Evolutionary conservation across 768 basidiomycete genomes (phyloP).

Genomic region (Coprinellus aureogranulatus): DNA sequence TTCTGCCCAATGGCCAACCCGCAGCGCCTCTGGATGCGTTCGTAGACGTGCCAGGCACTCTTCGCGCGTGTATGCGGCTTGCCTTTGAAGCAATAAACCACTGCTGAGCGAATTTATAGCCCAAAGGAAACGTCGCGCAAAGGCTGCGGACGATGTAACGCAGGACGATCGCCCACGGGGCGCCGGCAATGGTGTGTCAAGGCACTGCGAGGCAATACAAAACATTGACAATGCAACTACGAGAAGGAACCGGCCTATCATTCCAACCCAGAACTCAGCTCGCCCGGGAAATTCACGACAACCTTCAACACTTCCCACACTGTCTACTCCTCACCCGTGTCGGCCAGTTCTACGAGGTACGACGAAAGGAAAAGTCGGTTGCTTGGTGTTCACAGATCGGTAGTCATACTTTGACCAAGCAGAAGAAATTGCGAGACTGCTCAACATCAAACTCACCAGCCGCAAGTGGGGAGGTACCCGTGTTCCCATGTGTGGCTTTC

Average conservation of each 20-base stretch:
- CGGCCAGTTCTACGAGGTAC: slow-evolving; percentile 93
- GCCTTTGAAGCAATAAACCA: background rate
- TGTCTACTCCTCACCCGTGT: slow-evolving; percentile 89
- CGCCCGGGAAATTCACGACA: slow-evolving; percentile 66
- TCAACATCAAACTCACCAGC: slow-evolving; percentile 81
- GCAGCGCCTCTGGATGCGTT: slow-evolving; percentile 45
- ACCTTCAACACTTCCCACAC: slow-evolving; percentile 76
- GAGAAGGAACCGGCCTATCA: background rate
- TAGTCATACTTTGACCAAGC: slow-evolving; percentile 97
- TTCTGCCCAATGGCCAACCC: slow-evolving; percentile 41
- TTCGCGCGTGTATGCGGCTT: background rate
- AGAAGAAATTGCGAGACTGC: slow-evolving; percentile 64
- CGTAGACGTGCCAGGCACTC: slow-evolving; percentile 13
- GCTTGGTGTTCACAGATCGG: slow-evolving; percentile 4
- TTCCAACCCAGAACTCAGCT: slow-evolving; percentile 44
- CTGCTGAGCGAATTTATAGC: background rate
- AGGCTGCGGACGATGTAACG: no score
- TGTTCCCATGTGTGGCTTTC: slow-evolving; percentile 90
- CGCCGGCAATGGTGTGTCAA: no score
- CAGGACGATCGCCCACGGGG: no score
- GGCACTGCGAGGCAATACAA: no score
- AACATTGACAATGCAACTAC: no score
- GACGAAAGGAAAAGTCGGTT: slow-evolving; percentile 5
- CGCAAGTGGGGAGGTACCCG: slow-evolving; percentile 69
- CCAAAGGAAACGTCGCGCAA: no score